Conservation (phyloP, 495 filamentous ascomycete species). For the Xylaria curta region DNA sequence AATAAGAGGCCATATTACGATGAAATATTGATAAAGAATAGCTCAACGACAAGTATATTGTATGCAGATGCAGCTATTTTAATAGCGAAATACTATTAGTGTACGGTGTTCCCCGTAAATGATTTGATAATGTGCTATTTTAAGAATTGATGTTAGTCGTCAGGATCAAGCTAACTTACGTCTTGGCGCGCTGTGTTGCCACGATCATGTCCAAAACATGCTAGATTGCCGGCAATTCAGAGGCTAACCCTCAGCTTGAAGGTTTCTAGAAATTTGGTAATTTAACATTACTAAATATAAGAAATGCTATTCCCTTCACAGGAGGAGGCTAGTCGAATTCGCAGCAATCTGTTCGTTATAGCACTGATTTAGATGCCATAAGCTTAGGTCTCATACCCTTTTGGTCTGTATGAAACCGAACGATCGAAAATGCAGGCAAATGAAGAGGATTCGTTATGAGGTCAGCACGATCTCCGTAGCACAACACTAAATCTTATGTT, state of each 20-base stretch:
- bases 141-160: conserved; percentile 12
- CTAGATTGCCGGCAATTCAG: conserved; percentile 1
- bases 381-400: conserved; percentile 12
- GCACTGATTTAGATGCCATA: background rate
- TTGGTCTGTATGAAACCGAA: background rate
- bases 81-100: background rate
- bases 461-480: background rate
- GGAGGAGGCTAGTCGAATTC: background rate
- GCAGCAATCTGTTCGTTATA: background rate
- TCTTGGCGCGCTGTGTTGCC: conserved; percentile 6
- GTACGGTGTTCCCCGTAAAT: background rate
- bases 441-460: background rate
- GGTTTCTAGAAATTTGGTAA: conserved; percentile 17
- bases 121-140: conserved; percentile 18
- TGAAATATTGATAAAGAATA: too few relatives aligned
- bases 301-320: conserved; percentile 12
- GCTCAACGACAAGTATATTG: background rate
- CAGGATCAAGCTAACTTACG: background rate
- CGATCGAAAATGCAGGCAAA: background rate
- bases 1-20: too few relatives aligned
- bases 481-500: background rate
- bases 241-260: background rate
- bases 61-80: background rate
- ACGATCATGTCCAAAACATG: conserved; percentile 6
- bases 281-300: conserved; percentile 22